phyloP scores from a whole-genome alignment of 257 asterid genomes.

The Striga asiatica region DNA sequence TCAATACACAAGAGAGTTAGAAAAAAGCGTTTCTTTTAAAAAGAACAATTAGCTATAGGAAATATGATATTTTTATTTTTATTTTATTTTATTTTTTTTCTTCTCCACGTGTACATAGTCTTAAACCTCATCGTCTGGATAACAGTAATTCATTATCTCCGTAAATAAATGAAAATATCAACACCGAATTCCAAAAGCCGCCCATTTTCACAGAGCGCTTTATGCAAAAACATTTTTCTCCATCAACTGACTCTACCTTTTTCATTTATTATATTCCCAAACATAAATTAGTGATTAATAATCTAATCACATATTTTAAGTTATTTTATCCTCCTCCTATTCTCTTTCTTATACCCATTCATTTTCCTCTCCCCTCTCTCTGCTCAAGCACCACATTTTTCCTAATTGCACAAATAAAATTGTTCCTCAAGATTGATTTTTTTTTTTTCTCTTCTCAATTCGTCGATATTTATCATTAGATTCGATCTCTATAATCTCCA shows the following conservation, averaged over 20 bases:
- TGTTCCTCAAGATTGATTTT: constrained; percentile 10
- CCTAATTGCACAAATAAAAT: constrained; percentile 2
- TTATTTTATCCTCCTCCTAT: neutral
- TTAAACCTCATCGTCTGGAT: too few species aligned
- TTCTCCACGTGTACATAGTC: too few species aligned
- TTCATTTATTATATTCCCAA: neutral
- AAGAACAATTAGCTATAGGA: too few species aligned
- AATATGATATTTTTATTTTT: too few species aligned
- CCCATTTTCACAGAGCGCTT: constrained; percentile 16
- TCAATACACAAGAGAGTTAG: too few species aligned
- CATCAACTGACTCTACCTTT: neutral
- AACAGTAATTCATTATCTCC: constrained; percentile 3
- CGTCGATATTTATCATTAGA: constrained; percentile 13
- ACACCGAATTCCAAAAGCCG: constrained; percentile 17
- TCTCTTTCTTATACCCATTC: constrained; percentile 21
- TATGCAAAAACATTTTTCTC: constrained; percentile 9
- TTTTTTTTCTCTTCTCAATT: constrained; percentile 14
- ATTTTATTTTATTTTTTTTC: too few species aligned
- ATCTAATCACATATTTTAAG: neutral
- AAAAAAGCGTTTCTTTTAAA: too few species aligned
- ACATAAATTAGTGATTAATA: neutral
- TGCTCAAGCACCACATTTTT: constrained; percentile 5
- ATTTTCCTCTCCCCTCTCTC: constrained; percentile 15
- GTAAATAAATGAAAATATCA: neutral
- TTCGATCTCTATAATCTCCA: constrained; percentile 13